phyloP scores from a whole-genome alignment of 768 basidiomycete genomes.

The Mycena alexandri region DNA sequence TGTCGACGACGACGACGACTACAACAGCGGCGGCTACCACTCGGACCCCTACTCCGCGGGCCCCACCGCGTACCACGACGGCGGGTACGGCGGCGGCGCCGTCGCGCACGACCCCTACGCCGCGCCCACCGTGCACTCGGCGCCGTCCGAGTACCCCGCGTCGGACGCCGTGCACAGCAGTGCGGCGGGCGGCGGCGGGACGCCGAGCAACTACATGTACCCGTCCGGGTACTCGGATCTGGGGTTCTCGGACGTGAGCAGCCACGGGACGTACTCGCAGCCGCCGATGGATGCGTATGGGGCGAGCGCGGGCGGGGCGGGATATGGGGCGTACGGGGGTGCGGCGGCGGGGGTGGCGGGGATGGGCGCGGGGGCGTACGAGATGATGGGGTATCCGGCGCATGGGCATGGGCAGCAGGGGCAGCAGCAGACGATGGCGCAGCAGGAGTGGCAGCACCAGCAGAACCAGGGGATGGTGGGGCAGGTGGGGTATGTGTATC shows the following conservation, averaged over 20 bases:
- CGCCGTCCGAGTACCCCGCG: constrained; percentile 9
- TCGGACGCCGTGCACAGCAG: constrained; percentile 27
- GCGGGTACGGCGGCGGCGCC: constrained; percentile 25
- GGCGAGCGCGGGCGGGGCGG: constrained; percentile 37
- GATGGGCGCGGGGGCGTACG: constrained; percentile 37
- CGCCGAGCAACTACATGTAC: constrained; percentile 38
- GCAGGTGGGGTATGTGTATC: constrained; percentile 31
- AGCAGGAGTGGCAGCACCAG: constrained; percentile 29
- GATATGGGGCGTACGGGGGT: constrained; percentile 38
- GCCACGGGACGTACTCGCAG: constrained; percentile 50
- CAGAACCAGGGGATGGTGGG: background rate
- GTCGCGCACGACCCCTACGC: constrained; percentile 40
- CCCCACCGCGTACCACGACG: constrained; percentile 37
- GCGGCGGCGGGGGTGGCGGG: constrained; percentile 48
- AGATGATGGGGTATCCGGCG: constrained; percentile 38
- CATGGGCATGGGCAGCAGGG: constrained; percentile 33
- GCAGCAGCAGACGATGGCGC: constrained; percentile 41
- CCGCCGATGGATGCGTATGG: constrained; percentile 46
- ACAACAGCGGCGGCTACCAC: constrained; percentile 21
- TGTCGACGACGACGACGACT: constrained; percentile 55
- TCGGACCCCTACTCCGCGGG: constrained; percentile 18
- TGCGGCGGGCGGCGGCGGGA: constrained; percentile 9
- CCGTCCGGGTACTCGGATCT: constrained; percentile 41
- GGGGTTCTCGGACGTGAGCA: constrained; percentile 52
- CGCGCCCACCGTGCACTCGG: background rate